Conservation (phyloP, 1,284 basidiomycete genomes). For the Pseudozyma flocculosa region DNA sequence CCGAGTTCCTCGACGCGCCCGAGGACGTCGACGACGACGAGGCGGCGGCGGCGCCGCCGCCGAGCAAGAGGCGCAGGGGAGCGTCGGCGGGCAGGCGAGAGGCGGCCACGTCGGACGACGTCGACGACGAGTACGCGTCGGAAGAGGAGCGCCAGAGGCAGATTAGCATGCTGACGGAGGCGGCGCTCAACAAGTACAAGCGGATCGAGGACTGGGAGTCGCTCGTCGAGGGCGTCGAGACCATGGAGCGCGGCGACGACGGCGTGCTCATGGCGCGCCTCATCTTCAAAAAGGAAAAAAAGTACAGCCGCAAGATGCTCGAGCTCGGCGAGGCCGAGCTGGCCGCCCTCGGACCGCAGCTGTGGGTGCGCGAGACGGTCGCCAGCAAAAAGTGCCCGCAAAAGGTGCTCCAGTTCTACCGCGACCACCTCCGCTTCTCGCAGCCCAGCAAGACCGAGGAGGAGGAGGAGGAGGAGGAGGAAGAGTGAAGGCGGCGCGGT, state of each 20-base stretch:
- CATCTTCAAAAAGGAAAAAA: conserved; percentile 6
- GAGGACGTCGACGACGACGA: conserved; percentile 17
- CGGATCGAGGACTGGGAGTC: conserved; percentile 19
- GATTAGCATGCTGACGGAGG: neutral
- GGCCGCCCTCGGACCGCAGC: conserved; percentile 5
- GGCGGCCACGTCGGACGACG: conserved; percentile 2
- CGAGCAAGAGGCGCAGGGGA: conserved; percentile 5
- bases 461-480: neutral
- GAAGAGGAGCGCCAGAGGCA: conserved; percentile 1
- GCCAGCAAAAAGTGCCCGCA: conserved; percentile 34
- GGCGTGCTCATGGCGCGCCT: conserved; percentile 19
- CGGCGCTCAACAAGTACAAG: conserved; percentile 10
- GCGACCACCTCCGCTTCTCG: conserved; percentile 27
- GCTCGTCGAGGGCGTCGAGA: conserved; percentile 13
- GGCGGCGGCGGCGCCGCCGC: neutral
- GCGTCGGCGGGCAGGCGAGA: conserved; percentile 3
- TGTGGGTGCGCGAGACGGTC: conserved; percentile 24
- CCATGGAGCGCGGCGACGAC: conserved; percentile 26
- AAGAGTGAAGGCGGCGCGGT: too few species aligned
- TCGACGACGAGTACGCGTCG: conserved; percentile 1
- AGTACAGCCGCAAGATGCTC: conserved; percentile 8
- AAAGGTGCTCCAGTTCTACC: conserved; percentile 38
- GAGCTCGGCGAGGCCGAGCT: conserved; percentile 3
- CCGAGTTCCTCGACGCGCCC: neutral
- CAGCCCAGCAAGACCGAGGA: conserved; percentile 2